Base-by-base conservation (phyloP, 306 rosid species). In the Corylus americana region DNA sequence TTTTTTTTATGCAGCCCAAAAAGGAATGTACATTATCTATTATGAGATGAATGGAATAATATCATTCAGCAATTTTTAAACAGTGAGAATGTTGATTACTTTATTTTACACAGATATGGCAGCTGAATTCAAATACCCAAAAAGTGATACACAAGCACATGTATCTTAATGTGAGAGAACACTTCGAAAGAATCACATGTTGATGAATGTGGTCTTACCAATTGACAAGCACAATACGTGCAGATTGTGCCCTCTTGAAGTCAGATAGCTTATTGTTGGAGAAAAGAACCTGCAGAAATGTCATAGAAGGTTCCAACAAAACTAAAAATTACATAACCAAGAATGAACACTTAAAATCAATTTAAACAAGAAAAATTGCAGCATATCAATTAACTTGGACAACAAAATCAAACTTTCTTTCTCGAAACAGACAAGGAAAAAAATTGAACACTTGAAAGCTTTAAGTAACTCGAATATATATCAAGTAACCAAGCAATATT, bases 251-350 rank as follows among this genome's bases (percentile, higher is more conserved):
- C 97, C 92, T 78, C 90, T 91, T 37, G 89, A 84, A 75, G 89
- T 90, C 31, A 95, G 89, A 85, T 86, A 89, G 87, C 76, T 91
- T 78, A 95, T 89, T 18, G 97, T 90, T 77, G 97, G 98, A 74
- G 98, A 83, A 62, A 92, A 95, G 84, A 92, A 95, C 98, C 97
- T 95, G 94, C 89, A 83, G 76, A 88, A 39, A 83, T 69, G 61
- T 64, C 49, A 58, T 45, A 78, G 48, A 76, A 13, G 29, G 12
- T 59, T 79, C 83, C 72, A 86, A 72, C 45, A 72, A 47, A 70
- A 39, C 9, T 20, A 22, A 75, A 72, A 76, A 87, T 37, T 53
- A 57, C 45, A 76, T 64, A 39, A 67, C 51, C 68, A 68, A 71
- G 73, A 63, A 39, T 37, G 1, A 39, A 49, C 70, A 50, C 45